These are phyloP conservation scores for Phaffomyces antillensis DNA, from an alignment of 805 yeast genomes.

Conservation along the genomic window DNA sequence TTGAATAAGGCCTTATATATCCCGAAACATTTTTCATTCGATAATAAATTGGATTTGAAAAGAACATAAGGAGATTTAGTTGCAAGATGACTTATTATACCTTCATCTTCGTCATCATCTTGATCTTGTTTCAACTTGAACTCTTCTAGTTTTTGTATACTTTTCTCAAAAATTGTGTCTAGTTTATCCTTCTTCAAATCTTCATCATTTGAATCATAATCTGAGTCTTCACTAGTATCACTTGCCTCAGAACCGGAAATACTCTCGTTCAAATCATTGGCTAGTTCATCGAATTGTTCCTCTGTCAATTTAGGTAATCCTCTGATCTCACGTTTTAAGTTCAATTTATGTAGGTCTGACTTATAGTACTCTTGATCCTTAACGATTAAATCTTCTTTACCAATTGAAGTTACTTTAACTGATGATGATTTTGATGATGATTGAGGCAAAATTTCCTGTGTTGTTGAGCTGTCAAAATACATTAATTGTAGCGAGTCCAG, in stretches of 20 bases:
- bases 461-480: slow-evolving; percentile 46
- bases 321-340: slow-evolving; percentile 45
- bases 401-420: neutral
- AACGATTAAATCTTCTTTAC: slow-evolving; percentile 1
- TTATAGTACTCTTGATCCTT: slow-evolving; percentile 41
- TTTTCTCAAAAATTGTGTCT: slow-evolving; percentile 18
- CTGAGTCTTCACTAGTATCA: slow-evolving; percentile 23
- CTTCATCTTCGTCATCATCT: slow-evolving; percentile 18
- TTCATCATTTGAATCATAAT: slow-evolving; percentile 5
- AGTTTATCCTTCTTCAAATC: slow-evolving; percentile 18
- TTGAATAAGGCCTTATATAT: slow-evolving; percentile 59
- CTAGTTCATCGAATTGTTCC: slow-evolving; percentile 48
- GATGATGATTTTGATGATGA: neutral
- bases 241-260: slow-evolving; percentile 50
- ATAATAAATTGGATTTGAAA: slow-evolving; percentile 43
- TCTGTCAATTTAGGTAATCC: slow-evolving; percentile 43
- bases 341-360: slow-evolving; percentile 52
- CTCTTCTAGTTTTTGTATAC: slow-evolving; percentile 14
- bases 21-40: slow-evolving; percentile 47
- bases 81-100: slow-evolving; percentile 45
- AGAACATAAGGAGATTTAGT: slow-evolving; percentile 65
- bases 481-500: slow-evolving; percentile 42
- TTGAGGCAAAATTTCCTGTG: slow-evolving; percentile 25
- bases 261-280: slow-evolving; percentile 47
- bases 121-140: slow-evolving; percentile 6